Percentiles rank a stretch among this genome's conserved stretches.
These are phyloP conservation scores for Alliaria petiolata DNA, from an alignment of 345 rosid genomes.

Conservation along the genomic window DNA sequence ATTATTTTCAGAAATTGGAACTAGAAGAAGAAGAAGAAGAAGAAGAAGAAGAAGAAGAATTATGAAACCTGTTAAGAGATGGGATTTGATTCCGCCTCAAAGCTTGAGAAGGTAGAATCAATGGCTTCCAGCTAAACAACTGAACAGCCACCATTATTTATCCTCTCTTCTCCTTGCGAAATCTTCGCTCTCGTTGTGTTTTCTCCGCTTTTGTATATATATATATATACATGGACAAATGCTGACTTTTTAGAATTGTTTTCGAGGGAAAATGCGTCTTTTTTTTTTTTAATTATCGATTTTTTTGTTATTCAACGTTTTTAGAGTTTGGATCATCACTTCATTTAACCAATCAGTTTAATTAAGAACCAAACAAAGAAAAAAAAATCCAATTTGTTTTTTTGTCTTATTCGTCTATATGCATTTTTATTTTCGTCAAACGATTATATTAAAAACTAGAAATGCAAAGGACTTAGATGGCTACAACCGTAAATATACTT, in stretches of 20 bases:
- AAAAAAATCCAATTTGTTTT: too few relatives aligned
- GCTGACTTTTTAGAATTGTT: background rate
- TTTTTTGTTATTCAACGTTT: background rate
- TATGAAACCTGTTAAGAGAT: conserved; percentile 35
- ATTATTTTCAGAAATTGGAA: background rate
- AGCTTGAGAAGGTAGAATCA: conserved; percentile 33
- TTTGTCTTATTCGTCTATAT: too few relatives aligned
- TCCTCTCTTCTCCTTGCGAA: background rate
- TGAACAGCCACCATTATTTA: conserved; percentile 38
- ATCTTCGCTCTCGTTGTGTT: background rate
- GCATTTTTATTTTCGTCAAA: too few relatives aligned
- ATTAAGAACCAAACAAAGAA: too few relatives aligned
- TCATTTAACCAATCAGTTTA: background rate
- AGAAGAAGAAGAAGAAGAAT: background rate
- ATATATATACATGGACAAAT: background rate
- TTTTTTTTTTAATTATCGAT: background rate
- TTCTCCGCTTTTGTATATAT: background rate
- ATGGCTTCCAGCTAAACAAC: conserved; percentile 39
- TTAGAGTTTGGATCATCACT: background rate
- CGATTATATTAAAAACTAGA: too few relatives aligned
- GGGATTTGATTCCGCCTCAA: conserved; percentile 5
- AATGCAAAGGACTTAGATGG: too few relatives aligned
- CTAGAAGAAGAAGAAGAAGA: too few relatives aligned
- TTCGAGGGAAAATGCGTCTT: background rate
- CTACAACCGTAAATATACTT: too few relatives aligned